These are phyloP conservation scores for Odontarrhena argentea DNA, from an alignment of 345 rosid species.

Conservation along the genomic window DNA sequence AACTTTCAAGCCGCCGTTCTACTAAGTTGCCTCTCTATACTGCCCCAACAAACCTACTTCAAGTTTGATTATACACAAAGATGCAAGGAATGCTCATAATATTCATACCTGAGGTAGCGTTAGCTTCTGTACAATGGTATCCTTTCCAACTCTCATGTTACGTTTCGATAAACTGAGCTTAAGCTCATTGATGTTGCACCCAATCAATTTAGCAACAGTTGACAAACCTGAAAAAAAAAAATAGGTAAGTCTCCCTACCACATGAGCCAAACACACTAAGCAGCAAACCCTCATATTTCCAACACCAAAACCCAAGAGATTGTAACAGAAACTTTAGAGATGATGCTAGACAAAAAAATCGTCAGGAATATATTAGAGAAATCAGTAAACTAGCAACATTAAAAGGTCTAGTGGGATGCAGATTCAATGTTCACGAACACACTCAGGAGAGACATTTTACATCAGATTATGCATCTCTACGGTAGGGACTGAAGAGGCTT, in stretches of 20 bases:
- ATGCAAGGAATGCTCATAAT: slow-evolving; percentile 9
- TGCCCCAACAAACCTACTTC: slow-evolving; percentile 18
- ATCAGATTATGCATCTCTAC: slow-evolving; percentile 1
- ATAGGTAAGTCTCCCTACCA: slow-evolving; percentile 14
- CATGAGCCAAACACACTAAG: neutral
- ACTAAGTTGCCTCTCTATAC: slow-evolving; percentile 9
- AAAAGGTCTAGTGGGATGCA: slow-evolving; percentile 1
- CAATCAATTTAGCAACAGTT: slow-evolving; percentile 80
- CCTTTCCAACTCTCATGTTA: slow-evolving; percentile 93
- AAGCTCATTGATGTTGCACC: slow-evolving; percentile 66
- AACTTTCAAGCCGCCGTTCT: neutral
- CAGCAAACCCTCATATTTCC: slow-evolving; percentile 8
- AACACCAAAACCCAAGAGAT: slow-evolving; percentile 11
- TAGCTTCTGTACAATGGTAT: slow-evolving; percentile 83
- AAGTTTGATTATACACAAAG: slow-evolving; percentile 10
- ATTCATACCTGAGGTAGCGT: slow-evolving; percentile 73
- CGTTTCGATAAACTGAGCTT: slow-evolving; percentile 82
- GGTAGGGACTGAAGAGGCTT: slow-evolving; percentile 39
- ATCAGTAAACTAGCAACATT: slow-evolving; percentile 22
- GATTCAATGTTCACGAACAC: neutral
- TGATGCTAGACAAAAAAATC: neutral
- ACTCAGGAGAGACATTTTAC: slow-evolving; percentile 12
- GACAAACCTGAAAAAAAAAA: slow-evolving; percentile 57
- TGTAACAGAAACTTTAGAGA: slow-evolving; percentile 25
- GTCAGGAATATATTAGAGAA: slow-evolving; percentile 4